Percentiles rank a stretch among this genome's conserved stretches.
phyloP scores from a whole-genome alignment of 2,329 filamentous ascomycete genomes.

The Biscogniauxia sp. region DNA sequence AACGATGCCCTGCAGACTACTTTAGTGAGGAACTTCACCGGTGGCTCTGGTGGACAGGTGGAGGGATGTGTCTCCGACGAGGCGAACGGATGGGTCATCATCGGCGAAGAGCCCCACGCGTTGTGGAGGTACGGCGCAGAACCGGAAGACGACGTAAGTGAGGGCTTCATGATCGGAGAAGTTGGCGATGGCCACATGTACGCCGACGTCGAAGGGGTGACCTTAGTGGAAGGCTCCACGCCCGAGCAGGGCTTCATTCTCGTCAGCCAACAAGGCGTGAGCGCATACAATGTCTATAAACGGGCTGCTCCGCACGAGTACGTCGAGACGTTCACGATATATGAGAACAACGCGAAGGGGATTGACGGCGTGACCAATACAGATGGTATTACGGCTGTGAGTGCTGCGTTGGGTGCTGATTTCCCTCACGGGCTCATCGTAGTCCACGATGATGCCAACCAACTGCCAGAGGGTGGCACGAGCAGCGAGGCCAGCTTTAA shows the following conservation, averaged over 20 bases:
- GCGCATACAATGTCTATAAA: constrained; percentile 50
- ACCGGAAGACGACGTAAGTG: constrained; percentile 37
- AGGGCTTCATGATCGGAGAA: constrained; percentile 37
- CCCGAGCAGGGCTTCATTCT: constrained; percentile 47
- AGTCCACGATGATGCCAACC: constrained; percentile 53
- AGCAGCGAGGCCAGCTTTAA: constrained; percentile 51
- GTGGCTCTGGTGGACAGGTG: constrained; percentile 50
- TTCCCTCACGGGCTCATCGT: constrained; percentile 47
- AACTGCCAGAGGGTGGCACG: constrained; percentile 44
- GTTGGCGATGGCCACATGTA: constrained; percentile 47
- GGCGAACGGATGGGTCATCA: constrained; percentile 47
- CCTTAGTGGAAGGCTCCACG: constrained; percentile 45
- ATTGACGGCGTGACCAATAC: constrained; percentile 53
- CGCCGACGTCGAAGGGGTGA: constrained; percentile 54
- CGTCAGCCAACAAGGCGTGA: constrained; percentile 52
- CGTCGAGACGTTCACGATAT: constrained; percentile 48
- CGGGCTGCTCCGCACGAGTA: constrained; percentile 48
- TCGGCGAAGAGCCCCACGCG: constrained; percentile 51
- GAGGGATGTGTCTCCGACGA: constrained; percentile 55
- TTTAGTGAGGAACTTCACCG: constrained; percentile 50
- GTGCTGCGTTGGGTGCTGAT: constrained; percentile 38
- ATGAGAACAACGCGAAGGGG: constrained; percentile 38
- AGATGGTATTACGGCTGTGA: constrained; percentile 49
- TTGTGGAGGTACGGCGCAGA: constrained; percentile 54
- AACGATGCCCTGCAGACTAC: constrained; percentile 43